Conservation (phyloP, 2,329 filamentous ascomycete genomes). For the Aspergillus intermedius region DNA sequence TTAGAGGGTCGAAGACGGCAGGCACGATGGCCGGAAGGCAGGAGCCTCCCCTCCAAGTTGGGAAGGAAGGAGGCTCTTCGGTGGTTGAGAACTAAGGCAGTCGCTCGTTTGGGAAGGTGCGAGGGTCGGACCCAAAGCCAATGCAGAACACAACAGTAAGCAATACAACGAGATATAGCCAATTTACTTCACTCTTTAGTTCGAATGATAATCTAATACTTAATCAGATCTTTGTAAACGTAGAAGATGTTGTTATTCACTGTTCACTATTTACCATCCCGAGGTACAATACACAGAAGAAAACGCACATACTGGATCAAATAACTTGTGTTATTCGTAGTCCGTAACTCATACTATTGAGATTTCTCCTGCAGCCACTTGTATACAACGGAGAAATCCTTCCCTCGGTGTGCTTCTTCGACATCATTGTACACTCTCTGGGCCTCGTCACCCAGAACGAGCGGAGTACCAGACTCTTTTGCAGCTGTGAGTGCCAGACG, state of each 20-base stretch:
- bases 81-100: background rate
- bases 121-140: background rate
- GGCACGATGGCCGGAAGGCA: background rate
- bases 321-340: background rate
- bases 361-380: constrained; percentile 51
- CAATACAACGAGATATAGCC: too few relatives aligned
- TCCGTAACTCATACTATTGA: constrained; percentile 16
- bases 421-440: constrained; percentile 62
- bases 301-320: background rate
- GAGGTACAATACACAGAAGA: background rate
- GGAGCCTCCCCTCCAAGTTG: background rate
- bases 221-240: too few relatives aligned
- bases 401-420: constrained; percentile 57
- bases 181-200: too few relatives aligned
- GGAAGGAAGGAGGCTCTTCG: background rate
- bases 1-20: background rate
- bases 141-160: too few relatives aligned
- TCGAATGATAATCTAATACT: too few relatives aligned
- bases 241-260: too few relatives aligned
- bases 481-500: constrained; percentile 67
- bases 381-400: constrained; percentile 79
- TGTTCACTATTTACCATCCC: background rate
- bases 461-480: constrained; percentile 56
- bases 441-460: constrained; percentile 60
- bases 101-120: background rate